Evolutionary conservation across 208 protist species (phyloP).

Genomic region (Acanthamoeba sp.): DNA sequence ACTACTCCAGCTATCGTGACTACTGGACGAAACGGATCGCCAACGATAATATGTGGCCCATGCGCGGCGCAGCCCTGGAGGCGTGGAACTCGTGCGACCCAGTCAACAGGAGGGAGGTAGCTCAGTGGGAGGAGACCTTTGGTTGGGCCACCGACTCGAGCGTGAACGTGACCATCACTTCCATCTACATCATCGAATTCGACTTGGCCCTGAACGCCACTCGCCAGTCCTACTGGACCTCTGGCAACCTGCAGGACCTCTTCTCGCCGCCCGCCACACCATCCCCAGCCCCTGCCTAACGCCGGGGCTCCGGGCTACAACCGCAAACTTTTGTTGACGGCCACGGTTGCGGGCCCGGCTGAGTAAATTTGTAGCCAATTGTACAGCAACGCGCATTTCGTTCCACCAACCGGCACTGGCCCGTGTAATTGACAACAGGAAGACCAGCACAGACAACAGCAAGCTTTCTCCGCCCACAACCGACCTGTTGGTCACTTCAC

Average conservation of each 20-base stretch:
- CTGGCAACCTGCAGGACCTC: not conserved
- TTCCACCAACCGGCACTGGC: too few species aligned
- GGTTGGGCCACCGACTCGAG: not conserved
- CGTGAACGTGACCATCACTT: not conserved
- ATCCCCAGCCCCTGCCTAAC: too few species aligned
- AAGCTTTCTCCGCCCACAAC: too few species aligned
- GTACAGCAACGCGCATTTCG: too few species aligned
- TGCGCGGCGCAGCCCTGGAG: not conserved
- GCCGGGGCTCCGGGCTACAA: too few species aligned
- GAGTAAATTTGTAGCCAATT: too few species aligned
- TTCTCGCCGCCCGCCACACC: not conserved
- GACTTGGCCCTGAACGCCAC: not conserved
- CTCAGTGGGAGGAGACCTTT: not conserved
- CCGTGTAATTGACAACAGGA: too few species aligned
- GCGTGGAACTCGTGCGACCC: not conserved
- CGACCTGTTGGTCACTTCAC: too few species aligned
- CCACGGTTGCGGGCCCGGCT: too few species aligned
- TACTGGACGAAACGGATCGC: not conserved
- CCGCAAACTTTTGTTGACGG: too few species aligned
- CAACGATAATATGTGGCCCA: not conserved
- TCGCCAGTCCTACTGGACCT: not conserved
- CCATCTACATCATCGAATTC: not conserved
- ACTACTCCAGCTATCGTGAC: not conserved
- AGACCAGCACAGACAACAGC: too few species aligned
- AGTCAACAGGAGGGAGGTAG: not conserved